Evolutionary conservation across 805 yeast species (phyloP).

Genomic region (Cyberlindnera saturnus): DNA sequence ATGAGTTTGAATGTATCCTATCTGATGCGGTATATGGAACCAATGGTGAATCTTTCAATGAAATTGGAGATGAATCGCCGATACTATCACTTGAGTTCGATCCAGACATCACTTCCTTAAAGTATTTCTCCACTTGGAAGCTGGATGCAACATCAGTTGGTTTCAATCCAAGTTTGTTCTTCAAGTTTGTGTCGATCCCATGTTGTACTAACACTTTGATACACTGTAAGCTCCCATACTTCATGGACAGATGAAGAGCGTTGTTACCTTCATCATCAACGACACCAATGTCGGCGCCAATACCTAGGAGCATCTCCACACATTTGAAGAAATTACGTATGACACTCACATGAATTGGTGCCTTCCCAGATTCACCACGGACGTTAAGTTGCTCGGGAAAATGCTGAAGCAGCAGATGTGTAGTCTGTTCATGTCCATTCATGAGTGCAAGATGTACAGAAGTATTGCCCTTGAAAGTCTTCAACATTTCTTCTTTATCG

Average conservation of each 20-base stretch:
- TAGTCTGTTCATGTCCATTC: conserved; percentile 62
- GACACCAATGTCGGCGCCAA: conserved; percentile 71
- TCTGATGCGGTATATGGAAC: neutral
- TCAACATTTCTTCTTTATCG: conserved; percentile 42
- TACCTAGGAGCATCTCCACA: conserved; percentile 55
- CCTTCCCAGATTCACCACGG: conserved; percentile 41
- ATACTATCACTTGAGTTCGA: conserved; percentile 1
- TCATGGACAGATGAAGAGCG: conserved; percentile 78
- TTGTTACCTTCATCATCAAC: conserved; percentile 75
- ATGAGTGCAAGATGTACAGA: conserved; percentile 66
- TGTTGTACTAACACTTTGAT: conserved; percentile 45
- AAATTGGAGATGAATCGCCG: neutral
- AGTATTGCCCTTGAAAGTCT: conserved; percentile 52
- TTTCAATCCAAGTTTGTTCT: conserved; percentile 57
- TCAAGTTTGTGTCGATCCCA: conserved; percentile 40
- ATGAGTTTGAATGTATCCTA: conserved; percentile 21
- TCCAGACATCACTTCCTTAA: conserved; percentile 20
- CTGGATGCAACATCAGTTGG: conserved; percentile 58
- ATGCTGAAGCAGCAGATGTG: conserved; percentile 67
- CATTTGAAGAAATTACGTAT: conserved; percentile 55
- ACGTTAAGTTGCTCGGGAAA: conserved; percentile 49
- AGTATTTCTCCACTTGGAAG: conserved; percentile 41
- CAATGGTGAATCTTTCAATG: neutral
- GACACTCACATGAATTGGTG: conserved; percentile 69
- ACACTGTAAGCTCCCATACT: conserved; percentile 57